A percentile compares a stretch with the other conserved stretches of the same genome.
These are phyloP conservation scores for Ophiostoma sp. DNA, from an alignment of 2,329 filamentous ascomycete genomes.

Conservation along the genomic window DNA sequence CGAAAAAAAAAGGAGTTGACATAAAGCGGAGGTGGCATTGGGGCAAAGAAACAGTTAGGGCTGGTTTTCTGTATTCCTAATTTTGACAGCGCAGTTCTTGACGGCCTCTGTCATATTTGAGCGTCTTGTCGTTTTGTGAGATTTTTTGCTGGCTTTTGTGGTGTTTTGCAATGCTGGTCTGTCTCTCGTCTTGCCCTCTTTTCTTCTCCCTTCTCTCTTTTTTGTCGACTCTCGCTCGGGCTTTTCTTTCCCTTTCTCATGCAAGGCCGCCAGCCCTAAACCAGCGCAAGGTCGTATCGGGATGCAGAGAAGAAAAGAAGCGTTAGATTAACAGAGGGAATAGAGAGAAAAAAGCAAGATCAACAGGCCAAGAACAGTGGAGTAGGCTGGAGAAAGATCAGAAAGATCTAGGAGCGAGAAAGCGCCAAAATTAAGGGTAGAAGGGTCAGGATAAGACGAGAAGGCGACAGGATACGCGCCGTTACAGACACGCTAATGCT, in stretches of 20 bases:
- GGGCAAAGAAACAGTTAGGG: neutral
- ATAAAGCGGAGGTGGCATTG: conserved; percentile 1
- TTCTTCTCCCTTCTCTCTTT: neutral
- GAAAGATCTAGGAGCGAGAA: neutral
- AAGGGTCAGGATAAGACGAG: neutral
- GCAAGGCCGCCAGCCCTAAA: conserved; percentile 17
- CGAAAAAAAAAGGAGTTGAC: neutral
- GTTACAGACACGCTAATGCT: conserved; percentile 22
- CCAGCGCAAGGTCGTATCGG: neutral
- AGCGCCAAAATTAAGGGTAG: neutral
- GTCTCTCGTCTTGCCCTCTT: neutral
- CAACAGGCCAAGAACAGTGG: conserved; percentile 1
- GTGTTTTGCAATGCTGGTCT: neutral
- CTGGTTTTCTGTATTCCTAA: neutral
- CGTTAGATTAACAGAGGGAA: neutral
- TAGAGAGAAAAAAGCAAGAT: conserved; percentile 11
- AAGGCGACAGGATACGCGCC: neutral
- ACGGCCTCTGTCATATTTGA: neutral
- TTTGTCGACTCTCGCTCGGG: neutral
- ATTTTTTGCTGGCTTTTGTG: neutral
- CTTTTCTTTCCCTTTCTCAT: neutral
- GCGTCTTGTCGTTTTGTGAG: neutral
- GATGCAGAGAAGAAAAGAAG: conserved; percentile 13
- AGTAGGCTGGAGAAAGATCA: neutral
- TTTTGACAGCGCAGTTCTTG: neutral